Evolutionary conservation across 2,329 filamentous ascomycete genomes (phyloP).

Genomic region (Penicillium sp.): DNA sequence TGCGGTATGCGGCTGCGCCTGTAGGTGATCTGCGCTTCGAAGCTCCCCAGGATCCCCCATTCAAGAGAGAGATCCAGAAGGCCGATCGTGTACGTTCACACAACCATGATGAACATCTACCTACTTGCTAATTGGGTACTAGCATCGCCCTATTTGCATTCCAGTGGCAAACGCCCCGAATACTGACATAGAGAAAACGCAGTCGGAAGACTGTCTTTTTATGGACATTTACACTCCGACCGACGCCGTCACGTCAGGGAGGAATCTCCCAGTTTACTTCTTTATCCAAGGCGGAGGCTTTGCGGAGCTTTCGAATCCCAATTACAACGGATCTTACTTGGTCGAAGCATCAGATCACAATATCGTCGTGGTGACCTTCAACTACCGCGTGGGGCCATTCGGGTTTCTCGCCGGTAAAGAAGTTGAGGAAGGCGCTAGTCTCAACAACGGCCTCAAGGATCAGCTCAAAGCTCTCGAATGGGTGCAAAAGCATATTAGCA

Average conservation of each 20-base stretch:
- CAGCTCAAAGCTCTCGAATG: slow-evolving; percentile 68
- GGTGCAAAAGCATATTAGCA: slow-evolving; percentile 63
- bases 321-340: slow-evolving; percentile 62
- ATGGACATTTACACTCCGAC: slow-evolving; percentile 43
- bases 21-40: slow-evolving; percentile 64
- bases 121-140: slow-evolving; percentile 8
- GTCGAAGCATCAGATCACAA: slow-evolving; percentile 57
- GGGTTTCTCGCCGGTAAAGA: slow-evolving; percentile 67
- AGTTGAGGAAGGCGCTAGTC: slow-evolving; percentile 48
- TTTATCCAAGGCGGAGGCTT: slow-evolving; percentile 64
- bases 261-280: slow-evolving; percentile 61
- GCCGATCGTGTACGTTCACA: slow-evolving; percentile 53
- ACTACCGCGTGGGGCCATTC: slow-evolving; percentile 73
- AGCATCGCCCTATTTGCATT: slow-evolving; percentile 58
- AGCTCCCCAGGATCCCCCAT: slow-evolving; percentile 62
- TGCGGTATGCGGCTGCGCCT: slow-evolving; percentile 71
- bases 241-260: slow-evolving; percentile 37
- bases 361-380: slow-evolving; percentile 69
- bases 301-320: slow-evolving; percentile 57
- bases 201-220: slow-evolving; percentile 44
- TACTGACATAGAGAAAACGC: slow-evolving; percentile 52
- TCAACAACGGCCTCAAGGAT: slow-evolving; percentile 70
- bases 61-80: slow-evolving; percentile 46
- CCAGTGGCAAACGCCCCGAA: slow-evolving; percentile 61
- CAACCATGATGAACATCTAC: neutral